These are phyloP conservation scores for Capsella bursapastoris DNA, from an alignment of 345 rosid genomes.

Conservation along the genomic window DNA sequence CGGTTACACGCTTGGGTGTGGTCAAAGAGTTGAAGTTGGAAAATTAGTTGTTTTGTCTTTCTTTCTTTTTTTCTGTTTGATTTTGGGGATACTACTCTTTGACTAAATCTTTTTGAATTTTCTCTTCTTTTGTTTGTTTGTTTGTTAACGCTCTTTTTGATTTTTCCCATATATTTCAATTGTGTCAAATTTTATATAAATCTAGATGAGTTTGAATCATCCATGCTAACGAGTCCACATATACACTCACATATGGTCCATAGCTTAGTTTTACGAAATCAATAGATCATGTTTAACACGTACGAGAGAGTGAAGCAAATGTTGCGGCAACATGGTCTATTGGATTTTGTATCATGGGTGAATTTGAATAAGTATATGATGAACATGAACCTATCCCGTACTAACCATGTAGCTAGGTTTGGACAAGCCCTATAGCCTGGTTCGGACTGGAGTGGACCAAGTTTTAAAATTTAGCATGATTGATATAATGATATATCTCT, in stretches of 20 bases:
- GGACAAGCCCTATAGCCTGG: too few species aligned
- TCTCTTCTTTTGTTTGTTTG: background rate
- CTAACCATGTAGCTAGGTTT: too few species aligned
- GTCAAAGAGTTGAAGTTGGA: slow-evolving; percentile 15
- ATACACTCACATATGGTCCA: too few species aligned
- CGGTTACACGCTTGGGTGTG: slow-evolving; percentile 4
- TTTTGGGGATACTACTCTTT: background rate
- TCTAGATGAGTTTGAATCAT: background rate
- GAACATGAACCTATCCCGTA: too few species aligned
- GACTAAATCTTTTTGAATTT: background rate
- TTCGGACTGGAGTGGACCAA: background rate
- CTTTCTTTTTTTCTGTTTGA: background rate
- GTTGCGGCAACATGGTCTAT: too few species aligned
- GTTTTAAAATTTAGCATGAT: background rate
- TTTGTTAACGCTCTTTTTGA: background rate
- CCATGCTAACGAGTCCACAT: too few species aligned
- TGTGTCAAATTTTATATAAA: background rate
- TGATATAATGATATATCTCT: too few species aligned
- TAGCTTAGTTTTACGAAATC: too few species aligned
- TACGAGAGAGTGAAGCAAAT: too few species aligned
- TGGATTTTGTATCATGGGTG: too few species aligned
- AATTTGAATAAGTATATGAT: background rate
- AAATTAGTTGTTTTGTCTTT: background rate
- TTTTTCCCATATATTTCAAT: background rate
- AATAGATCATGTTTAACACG: too few species aligned